Percentiles rank a stretch among this genome's conserved stretches.
Evolutionary conservation across 2,329 filamentous ascomycete species (phyloP).

Genomic region (Monosporascus sp.): DNA sequence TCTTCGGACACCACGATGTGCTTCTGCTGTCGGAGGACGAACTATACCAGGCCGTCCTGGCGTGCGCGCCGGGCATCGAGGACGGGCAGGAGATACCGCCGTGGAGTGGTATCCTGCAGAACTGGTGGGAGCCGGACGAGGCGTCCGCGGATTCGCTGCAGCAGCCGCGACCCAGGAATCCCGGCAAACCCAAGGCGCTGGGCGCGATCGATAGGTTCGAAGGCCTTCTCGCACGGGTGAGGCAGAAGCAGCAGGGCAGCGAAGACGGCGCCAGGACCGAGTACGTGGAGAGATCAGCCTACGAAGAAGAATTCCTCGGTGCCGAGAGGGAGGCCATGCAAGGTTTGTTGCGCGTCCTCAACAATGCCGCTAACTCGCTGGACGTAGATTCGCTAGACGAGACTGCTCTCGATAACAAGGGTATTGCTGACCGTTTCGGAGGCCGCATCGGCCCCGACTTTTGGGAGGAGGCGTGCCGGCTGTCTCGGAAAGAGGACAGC

Average conservation of each 20-base stretch:
- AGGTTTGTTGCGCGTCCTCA: background rate
- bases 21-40: background rate
- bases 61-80: background rate
- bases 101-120: background rate
- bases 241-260: background rate
- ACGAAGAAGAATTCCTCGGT: too few species aligned
- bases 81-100: background rate
- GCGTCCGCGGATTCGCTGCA: background rate
- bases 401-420: too few species aligned
- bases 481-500: background rate
- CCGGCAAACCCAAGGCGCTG: background rate
- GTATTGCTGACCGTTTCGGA: too few species aligned
- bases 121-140: too few species aligned
- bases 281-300: background rate
- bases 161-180: background rate
- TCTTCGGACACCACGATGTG: background rate
- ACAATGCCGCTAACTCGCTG: background rate
- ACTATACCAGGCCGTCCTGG: background rate
- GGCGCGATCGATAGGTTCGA: background rate
- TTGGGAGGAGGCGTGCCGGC: too few species aligned
- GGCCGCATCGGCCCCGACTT: too few species aligned
- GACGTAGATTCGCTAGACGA: background rate
- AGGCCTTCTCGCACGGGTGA: background rate
- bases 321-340: background rate
- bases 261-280: background rate